phyloP scores from a whole-genome alignment of 805 yeast species.

The Starmerella scarabaei region DNA sequence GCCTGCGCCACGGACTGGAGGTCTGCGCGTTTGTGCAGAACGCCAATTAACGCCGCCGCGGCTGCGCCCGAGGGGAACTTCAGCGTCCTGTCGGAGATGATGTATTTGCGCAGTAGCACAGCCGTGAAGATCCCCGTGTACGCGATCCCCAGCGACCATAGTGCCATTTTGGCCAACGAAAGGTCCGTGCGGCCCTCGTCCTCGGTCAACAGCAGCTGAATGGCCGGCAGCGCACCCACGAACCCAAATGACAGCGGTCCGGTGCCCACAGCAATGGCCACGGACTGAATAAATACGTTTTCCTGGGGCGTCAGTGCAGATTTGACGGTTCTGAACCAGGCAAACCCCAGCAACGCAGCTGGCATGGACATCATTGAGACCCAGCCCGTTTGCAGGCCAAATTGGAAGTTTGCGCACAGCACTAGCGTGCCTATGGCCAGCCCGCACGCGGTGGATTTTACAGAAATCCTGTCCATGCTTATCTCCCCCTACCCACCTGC shows the following conservation, averaged over 20 bases:
- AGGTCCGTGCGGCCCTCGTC: slow-evolving; percentile 44
- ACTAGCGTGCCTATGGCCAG: slow-evolving; percentile 76
- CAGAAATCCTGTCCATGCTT: slow-evolving; percentile 34
- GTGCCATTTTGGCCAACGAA: slow-evolving; percentile 40
- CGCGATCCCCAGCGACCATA: slow-evolving; percentile 81
- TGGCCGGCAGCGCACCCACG: slow-evolving; percentile 91
- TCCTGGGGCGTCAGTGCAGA: slow-evolving; percentile 60
- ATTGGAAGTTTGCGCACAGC: slow-evolving; percentile 81
- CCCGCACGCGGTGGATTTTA: slow-evolving; percentile 64
- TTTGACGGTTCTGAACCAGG: slow-evolving; percentile 54
- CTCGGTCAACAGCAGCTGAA: slow-evolving; percentile 68
- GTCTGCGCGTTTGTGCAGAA: slow-evolving; percentile 52
- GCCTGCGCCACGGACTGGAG: too few relatives aligned
- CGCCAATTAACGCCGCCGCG: slow-evolving; percentile 84
- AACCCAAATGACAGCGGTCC: slow-evolving; percentile 93
- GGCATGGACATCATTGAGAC: slow-evolving; percentile 98
- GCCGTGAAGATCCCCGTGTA: slow-evolving; percentile 95
- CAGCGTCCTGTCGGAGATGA: slow-evolving; percentile 71
- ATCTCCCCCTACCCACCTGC: background rate
- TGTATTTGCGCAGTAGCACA: slow-evolving; percentile 72
- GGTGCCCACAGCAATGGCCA: slow-evolving; percentile 94
- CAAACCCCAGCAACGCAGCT: slow-evolving; percentile 75
- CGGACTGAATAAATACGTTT: slow-evolving; percentile 80
- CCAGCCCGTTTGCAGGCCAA: slow-evolving; percentile 97
- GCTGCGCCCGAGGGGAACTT: slow-evolving; percentile 95